Percentiles rank a stretch among this genome's conserved stretches.
Conservation (phyloP, 768 basidiomycete species). For the Psilocybe azurescens region DNA sequence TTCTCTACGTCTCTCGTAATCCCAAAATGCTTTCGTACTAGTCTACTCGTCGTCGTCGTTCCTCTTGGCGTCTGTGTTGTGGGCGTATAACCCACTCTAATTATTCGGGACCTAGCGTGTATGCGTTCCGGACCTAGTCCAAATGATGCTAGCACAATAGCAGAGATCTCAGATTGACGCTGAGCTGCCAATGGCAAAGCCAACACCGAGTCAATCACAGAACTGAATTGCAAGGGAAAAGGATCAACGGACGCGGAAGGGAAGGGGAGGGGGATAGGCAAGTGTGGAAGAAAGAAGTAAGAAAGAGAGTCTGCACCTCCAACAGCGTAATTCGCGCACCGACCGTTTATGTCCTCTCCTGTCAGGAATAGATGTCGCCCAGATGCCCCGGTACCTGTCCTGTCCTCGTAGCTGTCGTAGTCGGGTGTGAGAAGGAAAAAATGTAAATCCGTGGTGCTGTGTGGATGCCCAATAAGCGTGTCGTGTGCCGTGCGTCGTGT, state of each 20-base stretch:
- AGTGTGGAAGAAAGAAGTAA: neutral
- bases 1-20: neutral
- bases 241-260: neutral
- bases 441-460: no score
- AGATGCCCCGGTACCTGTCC: neutral
- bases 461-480: no score
- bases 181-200: neutral
- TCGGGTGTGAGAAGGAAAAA: no score
- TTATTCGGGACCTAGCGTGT: no score
- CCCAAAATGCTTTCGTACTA: neutral
- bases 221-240: neutral
- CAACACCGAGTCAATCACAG: no score
- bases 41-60: neutral
- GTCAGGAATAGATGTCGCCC: neutral
- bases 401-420: neutral
- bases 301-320: slow-evolving; percentile 8
- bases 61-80: neutral
- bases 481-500: no score
- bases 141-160: no score
- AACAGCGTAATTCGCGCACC: slow-evolving; percentile 28
- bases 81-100: no score
- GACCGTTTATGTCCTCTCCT: neutral
- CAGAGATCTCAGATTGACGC: neutral
- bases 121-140: no score
- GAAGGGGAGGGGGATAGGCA: neutral